Percentiles rank a stretch among this genome's conserved stretches.
These are phyloP conservation scores for Microbotryomycetes sp. DNA, from an alignment of 1,284 basidiomycete species.

Conservation along the genomic window DNA sequence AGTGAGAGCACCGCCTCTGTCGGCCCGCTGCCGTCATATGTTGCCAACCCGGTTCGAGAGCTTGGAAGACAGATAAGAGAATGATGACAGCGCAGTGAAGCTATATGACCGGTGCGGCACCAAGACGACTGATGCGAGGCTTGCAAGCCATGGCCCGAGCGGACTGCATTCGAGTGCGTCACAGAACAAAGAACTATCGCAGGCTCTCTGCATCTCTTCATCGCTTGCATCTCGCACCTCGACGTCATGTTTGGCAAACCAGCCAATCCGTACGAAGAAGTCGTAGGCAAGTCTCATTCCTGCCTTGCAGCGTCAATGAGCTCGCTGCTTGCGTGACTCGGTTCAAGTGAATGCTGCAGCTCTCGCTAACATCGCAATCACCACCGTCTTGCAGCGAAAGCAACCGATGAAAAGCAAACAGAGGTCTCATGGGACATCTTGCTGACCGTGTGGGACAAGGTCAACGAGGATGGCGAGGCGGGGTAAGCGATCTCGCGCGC, in stretches of 20 bases:
- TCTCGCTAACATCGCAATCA: not conserved
- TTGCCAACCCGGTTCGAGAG: too few relatives aligned
- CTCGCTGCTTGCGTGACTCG: not conserved
- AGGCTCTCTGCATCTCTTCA: not conserved
- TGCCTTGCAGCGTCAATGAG: not conserved
- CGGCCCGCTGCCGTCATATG: too few relatives aligned
- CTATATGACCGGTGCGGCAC: too few relatives aligned
- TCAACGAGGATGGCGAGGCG: conserved; percentile 72
- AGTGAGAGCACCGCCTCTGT: too few relatives aligned
- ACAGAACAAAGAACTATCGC: too few relatives aligned
- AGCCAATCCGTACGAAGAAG: conserved; percentile 82
- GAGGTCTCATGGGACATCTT: conserved; percentile 95
- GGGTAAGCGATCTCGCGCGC: conserved; percentile 54
- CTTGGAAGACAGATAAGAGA: too few relatives aligned
- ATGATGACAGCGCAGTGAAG: too few relatives aligned
- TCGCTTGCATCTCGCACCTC: not conserved
- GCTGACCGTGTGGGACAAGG: conserved; percentile 92
- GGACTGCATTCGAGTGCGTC: too few relatives aligned
- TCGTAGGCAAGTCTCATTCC: conserved; percentile 58
- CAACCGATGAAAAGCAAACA: conserved; percentile 48
- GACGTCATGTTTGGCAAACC: conserved; percentile 44
- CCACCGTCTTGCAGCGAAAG: too few relatives aligned
- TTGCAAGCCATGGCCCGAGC: too few relatives aligned
- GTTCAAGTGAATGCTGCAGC: not conserved
- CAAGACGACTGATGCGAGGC: too few relatives aligned